A percentile compares a stretch with the other conserved stretches of the same genome.
Evolutionary conservation across 192 early-diverging fungal genomes (phyloP).

Genomic region (Mortierella claussenii): DNA sequence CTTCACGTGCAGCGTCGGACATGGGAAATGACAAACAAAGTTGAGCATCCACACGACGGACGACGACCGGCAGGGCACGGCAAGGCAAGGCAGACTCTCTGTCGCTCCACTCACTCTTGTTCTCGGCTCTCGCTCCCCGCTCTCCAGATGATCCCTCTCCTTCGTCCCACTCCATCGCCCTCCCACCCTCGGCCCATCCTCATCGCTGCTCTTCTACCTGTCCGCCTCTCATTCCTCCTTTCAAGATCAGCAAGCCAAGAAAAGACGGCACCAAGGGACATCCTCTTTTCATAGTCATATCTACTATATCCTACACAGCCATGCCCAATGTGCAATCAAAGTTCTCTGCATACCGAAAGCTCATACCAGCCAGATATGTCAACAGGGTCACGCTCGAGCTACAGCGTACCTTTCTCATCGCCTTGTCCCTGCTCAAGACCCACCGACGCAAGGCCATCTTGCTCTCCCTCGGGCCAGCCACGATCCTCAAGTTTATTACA

Average conservation of each 20-base stretch:
- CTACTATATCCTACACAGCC: neutral
- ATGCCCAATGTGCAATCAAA: constrained; percentile 47
- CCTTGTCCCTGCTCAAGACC: constrained; percentile 37
- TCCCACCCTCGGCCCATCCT: too few species aligned
- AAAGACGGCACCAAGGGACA: too few species aligned
- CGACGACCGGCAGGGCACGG: too few species aligned
- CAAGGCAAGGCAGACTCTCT: too few species aligned
- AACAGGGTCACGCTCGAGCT: constrained; percentile 30
- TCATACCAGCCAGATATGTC: constrained; percentile 32
- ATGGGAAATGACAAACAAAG: neutral
- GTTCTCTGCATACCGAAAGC: constrained; percentile 10
- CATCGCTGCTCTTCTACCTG: too few species aligned
- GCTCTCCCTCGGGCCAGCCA: constrained; percentile 42
- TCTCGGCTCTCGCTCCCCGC: too few species aligned
- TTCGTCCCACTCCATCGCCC: too few species aligned
- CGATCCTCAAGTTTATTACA: constrained; percentile 47
- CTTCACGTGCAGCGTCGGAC: neutral
- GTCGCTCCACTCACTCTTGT: too few species aligned
- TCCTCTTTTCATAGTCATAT: neutral
- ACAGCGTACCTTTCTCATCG: constrained; percentile 32
- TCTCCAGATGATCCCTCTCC: too few species aligned
- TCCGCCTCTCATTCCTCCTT: too few species aligned
- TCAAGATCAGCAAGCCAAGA: too few species aligned
- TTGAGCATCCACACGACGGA: neutral
- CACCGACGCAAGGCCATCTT: constrained; percentile 49